Percentiles rank a stretch among this genome's conserved stretches.
These are phyloP conservation scores for Dictyostelium intermedium DNA, from an alignment of 78 protist species.

Conservation along the genomic window DNA sequence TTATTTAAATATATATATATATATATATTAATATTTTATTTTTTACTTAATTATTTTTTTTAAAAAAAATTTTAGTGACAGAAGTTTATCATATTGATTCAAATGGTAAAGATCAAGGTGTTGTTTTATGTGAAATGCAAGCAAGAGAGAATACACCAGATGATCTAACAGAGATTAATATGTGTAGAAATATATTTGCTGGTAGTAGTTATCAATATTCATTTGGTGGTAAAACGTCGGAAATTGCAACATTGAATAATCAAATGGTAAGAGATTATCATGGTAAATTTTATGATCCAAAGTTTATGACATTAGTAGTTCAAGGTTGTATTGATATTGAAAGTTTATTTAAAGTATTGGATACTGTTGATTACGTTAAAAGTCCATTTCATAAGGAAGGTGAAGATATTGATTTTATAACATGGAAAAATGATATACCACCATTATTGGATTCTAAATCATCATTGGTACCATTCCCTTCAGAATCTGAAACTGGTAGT, in stretches of 20 bases:
- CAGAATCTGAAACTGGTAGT: conserved; percentile 36
- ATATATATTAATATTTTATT: not conserved
- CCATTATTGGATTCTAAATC: conserved; percentile 2
- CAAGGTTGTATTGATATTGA: conserved; percentile 54
- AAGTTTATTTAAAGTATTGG: conserved; percentile 20
- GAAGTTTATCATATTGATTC: conserved; percentile 76
- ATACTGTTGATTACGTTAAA: not conserved
- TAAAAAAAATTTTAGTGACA: no score
- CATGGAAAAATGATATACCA: conserved; percentile 33
- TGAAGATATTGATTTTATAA: not conserved
- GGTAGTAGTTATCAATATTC: conserved; percentile 15
- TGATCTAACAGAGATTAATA: conserved; percentile 9
- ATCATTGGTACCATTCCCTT: conserved; percentile 3
- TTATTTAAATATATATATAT: no score
- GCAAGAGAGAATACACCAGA: conserved; percentile 65
- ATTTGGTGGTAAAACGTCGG: conserved; percentile 59
- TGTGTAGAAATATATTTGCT: not conserved
- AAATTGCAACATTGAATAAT: conserved; percentile 31
- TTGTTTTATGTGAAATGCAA: conserved; percentile 78
- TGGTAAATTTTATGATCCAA: conserved; percentile 66
- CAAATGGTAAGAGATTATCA: conserved; percentile 59
- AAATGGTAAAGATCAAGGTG: conserved; percentile 70
- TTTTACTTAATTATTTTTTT: not conserved
- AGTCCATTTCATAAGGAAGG: conserved; percentile 27
- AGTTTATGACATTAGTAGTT: conserved; percentile 35